phyloP scores from a whole-genome alignment of 2,329 filamentous ascomycete genomes.

The Colletotrichum brevisporum region DNA sequence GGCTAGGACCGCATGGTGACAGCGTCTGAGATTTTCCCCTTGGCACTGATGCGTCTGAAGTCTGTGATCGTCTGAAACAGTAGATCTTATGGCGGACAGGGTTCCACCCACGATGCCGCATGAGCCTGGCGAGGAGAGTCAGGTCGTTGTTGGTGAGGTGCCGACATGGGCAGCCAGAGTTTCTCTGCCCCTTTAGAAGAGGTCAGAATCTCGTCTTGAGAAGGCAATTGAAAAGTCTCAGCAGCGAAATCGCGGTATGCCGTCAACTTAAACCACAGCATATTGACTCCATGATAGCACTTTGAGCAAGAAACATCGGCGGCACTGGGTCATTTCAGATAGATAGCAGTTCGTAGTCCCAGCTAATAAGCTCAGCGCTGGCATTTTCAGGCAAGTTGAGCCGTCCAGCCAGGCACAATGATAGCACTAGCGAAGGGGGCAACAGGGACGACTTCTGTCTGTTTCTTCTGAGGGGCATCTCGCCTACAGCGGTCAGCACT shows the following conservation, averaged over 20 bases:
- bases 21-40: slow-evolving; percentile 15
- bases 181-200: background rate
- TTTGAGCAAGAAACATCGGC: no score
- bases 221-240: background rate
- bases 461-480: slow-evolving; percentile 6
- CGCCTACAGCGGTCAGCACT: slow-evolving; percentile 1
- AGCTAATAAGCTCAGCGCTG: slow-evolving; percentile 19
- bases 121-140: slow-evolving; percentile 1
- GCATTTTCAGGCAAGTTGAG: background rate
- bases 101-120: slow-evolving; percentile 9
- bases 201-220: no score
- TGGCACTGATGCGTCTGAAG: slow-evolving; percentile 37
- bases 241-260: background rate
- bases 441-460: background rate
- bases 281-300: background rate
- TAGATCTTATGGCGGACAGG: slow-evolving; percentile 23
- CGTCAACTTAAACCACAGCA: background rate
- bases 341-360: background rate
- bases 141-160: background rate
- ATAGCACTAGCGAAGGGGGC: background rate
- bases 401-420: background rate
- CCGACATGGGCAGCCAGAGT: background rate
- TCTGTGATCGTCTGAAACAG: slow-evolving; percentile 37
- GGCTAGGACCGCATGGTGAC: slow-evolving; percentile 21
- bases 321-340: no score